Percentiles rank a stretch among this genome's conserved stretches.
Conservation (phyloP, 257 asterid genomes). For the Lavandula angustifolia region DNA sequence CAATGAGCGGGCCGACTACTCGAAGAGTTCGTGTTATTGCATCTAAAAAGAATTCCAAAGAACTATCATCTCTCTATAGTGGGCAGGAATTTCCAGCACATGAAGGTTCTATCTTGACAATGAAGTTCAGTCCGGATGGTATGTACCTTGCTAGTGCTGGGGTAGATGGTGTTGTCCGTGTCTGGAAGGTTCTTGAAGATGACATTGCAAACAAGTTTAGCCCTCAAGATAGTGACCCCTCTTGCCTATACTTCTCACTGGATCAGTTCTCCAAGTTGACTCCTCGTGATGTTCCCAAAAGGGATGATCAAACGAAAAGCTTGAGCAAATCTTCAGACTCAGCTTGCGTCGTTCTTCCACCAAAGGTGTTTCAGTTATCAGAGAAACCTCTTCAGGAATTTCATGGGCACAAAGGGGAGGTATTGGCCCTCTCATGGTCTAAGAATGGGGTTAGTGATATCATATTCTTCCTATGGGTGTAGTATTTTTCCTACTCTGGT, state of each 20-base stretch:
- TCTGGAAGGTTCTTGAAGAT: slow-evolving; percentile 80
- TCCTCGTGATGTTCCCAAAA: slow-evolving; percentile 48
- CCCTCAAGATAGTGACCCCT: slow-evolving; percentile 57
- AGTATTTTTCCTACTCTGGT: not conserved
- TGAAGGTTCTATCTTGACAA: slow-evolving; percentile 75
- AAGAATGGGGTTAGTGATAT: slow-evolving; percentile 72
- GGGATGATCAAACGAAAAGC: slow-evolving; percentile 38
- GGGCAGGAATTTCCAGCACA: slow-evolving; percentile 91
- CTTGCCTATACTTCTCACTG: slow-evolving; percentile 62
- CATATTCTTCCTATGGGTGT: not conserved
- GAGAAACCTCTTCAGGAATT: slow-evolving; percentile 88
- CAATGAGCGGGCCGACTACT: slow-evolving; percentile 28
- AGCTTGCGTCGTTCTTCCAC: slow-evolving; percentile 80
- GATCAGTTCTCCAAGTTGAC: slow-evolving; percentile 58
- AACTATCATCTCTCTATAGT: slow-evolving; percentile 62
- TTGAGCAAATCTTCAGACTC: slow-evolving; percentile 60
- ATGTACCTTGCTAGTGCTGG: slow-evolving; percentile 90
- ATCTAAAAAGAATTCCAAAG: slow-evolving; percentile 53
- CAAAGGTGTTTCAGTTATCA: slow-evolving; percentile 67
- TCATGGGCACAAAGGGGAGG: slow-evolving; percentile 72
- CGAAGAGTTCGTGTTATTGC: slow-evolving; percentile 52
- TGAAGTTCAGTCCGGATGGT: slow-evolving; percentile 91
- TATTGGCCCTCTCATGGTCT: slow-evolving; percentile 90
- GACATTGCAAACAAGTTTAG: slow-evolving; percentile 44
- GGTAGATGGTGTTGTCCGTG: slow-evolving; percentile 77